Evolutionary conservation across 306 rosid species (phyloP).

Genomic region (Ochetophila trinervis): DNA sequence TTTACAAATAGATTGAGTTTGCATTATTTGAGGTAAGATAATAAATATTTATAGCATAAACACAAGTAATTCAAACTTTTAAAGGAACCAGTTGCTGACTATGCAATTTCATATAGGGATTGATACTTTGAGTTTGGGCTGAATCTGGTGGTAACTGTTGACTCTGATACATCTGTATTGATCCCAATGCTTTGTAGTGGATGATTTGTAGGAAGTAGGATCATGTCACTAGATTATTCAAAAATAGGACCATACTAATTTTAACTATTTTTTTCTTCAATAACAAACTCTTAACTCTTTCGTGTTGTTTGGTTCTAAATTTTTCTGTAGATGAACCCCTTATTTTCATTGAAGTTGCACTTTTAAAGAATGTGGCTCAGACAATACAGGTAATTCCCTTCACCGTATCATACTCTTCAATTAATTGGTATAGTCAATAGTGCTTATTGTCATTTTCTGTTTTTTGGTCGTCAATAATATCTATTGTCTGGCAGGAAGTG

Average conservation of each 20-base stretch:
- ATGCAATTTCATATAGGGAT: background rate
- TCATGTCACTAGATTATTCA: background rate
- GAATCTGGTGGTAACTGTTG: too few species aligned
- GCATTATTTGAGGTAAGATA: background rate
- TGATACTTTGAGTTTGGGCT: background rate
- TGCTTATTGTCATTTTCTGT: background rate
- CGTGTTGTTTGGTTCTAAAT: constrained; percentile 1
- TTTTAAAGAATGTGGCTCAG: constrained; percentile 70
- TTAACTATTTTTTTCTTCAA: background rate
- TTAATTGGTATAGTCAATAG: background rate
- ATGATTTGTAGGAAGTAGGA: background rate
- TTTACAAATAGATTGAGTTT: background rate
- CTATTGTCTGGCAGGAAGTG: constrained; percentile 60
- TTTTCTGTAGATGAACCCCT: constrained; percentile 67
- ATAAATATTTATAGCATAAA: too few species aligned
- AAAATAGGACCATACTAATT: background rate
- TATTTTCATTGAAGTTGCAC: constrained; percentile 93
- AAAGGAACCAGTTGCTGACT: too few species aligned
- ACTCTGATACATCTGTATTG: too few species aligned
- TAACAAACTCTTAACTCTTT: constrained; percentile 1
- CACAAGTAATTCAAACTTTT: too few species aligned
- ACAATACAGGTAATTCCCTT: constrained; percentile 59
- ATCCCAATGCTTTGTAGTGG: too few species aligned
- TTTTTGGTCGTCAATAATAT: constrained; percentile 4
- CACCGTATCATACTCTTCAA: background rate